A percentile compares a stretch with the other conserved stretches of the same genome.
Evolutionary conservation across 495 filamentous ascomycete species (phyloP).

Genomic region (Neurospora sp.): DNA sequence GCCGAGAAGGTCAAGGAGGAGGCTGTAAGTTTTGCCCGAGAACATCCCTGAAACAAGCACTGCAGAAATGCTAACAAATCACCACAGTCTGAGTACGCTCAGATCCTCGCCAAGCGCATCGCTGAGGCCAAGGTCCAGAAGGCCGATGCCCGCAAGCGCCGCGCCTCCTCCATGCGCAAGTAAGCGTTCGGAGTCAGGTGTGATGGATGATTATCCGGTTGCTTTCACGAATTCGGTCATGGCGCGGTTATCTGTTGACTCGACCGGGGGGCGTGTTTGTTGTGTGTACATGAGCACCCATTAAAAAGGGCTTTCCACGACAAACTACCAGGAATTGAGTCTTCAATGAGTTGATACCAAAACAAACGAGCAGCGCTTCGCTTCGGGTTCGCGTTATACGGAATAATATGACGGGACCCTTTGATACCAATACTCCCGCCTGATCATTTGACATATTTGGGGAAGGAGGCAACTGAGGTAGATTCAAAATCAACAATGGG

Average conservation of each 20-base stretch:
- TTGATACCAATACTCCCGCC: neutral
- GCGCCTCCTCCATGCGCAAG: conserved; percentile 93
- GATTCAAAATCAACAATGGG: neutral
- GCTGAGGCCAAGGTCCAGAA: conserved; percentile 85
- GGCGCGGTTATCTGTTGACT: conserved; percentile 17
- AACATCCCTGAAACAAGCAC: neutral
- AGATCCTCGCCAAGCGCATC: conserved; percentile 90
- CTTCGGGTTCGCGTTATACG: neutral
- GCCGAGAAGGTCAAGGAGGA: conserved; percentile 93
- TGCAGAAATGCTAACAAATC: conserved; percentile 27
- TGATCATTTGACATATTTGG: neutral
- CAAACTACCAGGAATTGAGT: neutral
- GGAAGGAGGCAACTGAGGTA: neutral
- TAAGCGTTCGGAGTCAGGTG: conserved; percentile 42
- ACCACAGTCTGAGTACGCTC: conserved; percentile 76
- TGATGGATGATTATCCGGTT: conserved; percentile 26
- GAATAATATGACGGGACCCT: neutral
- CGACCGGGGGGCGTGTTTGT: neutral
- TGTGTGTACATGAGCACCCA: neutral
- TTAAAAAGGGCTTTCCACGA: neutral
- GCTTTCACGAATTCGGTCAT: conserved; percentile 26
- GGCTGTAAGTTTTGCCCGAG: conserved; percentile 60
- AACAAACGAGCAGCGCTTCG: neutral
- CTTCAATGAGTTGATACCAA: neutral
- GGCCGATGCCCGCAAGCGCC: conserved; percentile 85